Percentiles rank a stretch among this genome's conserved stretches.
Conservation (phyloP, 441 rosid species). For the Isatis lusitanica region DNA sequence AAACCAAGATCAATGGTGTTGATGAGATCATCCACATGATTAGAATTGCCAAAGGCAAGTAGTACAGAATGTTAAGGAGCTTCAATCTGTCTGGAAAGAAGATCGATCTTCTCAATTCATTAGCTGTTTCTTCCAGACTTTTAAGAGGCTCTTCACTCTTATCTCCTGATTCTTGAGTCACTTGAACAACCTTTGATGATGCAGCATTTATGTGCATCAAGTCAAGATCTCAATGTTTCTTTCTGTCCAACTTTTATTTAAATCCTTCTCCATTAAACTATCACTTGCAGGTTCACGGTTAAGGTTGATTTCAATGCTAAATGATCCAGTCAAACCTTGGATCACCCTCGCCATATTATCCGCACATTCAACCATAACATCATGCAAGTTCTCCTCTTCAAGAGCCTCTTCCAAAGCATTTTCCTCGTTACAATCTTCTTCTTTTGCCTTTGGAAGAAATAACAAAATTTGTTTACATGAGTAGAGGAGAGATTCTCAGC, state of each 20-base stretch:
- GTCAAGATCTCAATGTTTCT: conserved; percentile 28
- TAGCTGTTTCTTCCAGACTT: conserved; percentile 7
- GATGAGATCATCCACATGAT: conserved; percentile 17
- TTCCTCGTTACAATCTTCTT: too few species aligned
- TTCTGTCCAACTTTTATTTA: conserved; percentile 19
- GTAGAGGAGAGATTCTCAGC: too few species aligned
- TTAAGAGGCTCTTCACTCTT: conserved; percentile 30
- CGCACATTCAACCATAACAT: conserved; percentile 21
- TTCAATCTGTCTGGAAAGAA: conserved; percentile 29
- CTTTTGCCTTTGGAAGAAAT: too few species aligned
- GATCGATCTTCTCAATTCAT: conserved; percentile 27
- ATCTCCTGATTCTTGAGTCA: conserved; percentile 15
- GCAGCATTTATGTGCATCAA: conserved; percentile 27
- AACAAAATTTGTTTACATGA: too few species aligned
- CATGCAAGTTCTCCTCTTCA: conserved; percentile 18
- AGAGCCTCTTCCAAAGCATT: too few species aligned
- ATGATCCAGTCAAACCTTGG: conserved; percentile 13
- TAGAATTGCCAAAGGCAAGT: conserved; percentile 1
- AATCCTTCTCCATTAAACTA: conserved; percentile 30
- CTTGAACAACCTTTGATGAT: conserved; percentile 26
- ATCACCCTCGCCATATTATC: conserved; percentile 32
- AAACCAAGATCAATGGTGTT: conserved; percentile 15
- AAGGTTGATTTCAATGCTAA: conserved; percentile 21
- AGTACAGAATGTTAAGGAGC: conserved; percentile 28
- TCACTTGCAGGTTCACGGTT: conserved; percentile 31